These are phyloP conservation scores for Crassisporium funariophilum DNA, from an alignment of 768 basidiomycete species.

Conservation along the genomic window DNA sequence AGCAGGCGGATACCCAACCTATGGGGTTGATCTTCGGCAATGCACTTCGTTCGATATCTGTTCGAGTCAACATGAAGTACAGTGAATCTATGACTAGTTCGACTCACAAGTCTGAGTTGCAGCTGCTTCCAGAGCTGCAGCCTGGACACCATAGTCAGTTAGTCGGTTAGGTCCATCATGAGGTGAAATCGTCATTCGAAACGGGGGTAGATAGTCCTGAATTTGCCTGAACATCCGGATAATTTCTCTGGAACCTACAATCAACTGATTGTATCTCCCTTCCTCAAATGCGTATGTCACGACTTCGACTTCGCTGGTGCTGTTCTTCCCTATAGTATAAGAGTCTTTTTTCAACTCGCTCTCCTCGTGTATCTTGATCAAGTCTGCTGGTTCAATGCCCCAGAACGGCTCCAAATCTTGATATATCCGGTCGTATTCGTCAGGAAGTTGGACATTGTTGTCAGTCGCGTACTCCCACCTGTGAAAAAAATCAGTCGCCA, in stretches of 20 bases:
- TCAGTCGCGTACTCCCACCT: conserved; percentile 63
- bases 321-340: conserved; percentile 44
- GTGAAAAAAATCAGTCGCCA: not conserved
- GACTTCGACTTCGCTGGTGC: conserved; percentile 26
- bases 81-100: not conserved
- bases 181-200: conserved; percentile 47
- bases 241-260: conserved; percentile 29
- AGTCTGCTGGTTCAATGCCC: conserved; percentile 53
- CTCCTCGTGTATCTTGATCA: conserved; percentile 37
- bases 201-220: conserved; percentile 43
- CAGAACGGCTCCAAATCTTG: conserved; percentile 85
- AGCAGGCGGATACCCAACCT: conserved; percentile 42
- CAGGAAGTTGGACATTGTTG: conserved; percentile 75
- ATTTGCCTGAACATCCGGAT: conserved; percentile 41
- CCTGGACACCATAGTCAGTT: conserved; percentile 35
- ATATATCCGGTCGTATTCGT: conserved; percentile 81
- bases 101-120: conserved; percentile 28
- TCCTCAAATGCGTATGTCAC: conserved; percentile 37
- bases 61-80: not conserved
- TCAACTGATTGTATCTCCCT: conserved; percentile 38
- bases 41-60: conserved; percentile 29
- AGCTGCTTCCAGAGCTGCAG: conserved; percentile 31
- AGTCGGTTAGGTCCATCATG: conserved; percentile 45
- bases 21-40: conserved; percentile 33
- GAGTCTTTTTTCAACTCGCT: conserved; percentile 41